A percentile compares a stretch with the other conserved stretches of the same genome.
Evolutionary conservation across 2,329 filamentous ascomycete species (phyloP).

Genomic region (Zymoseptoria crescenta): DNA sequence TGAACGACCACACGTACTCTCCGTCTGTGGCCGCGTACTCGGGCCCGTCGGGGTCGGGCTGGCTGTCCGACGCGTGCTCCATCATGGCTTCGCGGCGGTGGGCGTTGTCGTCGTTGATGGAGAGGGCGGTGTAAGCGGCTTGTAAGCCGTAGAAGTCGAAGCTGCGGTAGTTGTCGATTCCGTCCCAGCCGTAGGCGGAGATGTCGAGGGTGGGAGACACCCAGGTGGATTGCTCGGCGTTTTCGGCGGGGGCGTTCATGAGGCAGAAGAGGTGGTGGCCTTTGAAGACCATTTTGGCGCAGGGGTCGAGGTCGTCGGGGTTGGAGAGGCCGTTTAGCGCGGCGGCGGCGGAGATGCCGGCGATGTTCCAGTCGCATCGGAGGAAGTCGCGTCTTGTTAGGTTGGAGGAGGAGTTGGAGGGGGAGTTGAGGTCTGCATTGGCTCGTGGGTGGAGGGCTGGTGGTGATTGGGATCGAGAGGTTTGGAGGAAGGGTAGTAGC

Average conservation of each 20-base stretch:
- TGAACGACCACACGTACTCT: not conserved
- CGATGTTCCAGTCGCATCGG: not conserved
- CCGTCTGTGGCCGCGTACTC: not conserved
- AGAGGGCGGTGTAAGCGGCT: not conserved
- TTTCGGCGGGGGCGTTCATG: not conserved
- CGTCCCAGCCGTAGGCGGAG: not conserved
- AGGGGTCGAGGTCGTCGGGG: not conserved
- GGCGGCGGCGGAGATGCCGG: not conserved
- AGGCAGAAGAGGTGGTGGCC: not conserved
- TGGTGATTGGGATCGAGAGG: not conserved
- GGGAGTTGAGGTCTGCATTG: not conserved
- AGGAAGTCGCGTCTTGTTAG: not conserved
- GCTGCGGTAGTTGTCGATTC: not conserved
- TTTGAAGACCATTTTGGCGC: not conserved
- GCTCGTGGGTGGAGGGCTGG: not conserved
- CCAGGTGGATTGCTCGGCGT: not conserved
- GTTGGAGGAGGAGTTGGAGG: not conserved
- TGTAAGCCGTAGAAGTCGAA: not conserved
- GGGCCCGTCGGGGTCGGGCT: too few species aligned
- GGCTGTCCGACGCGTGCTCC: too few species aligned
- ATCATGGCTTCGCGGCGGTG: not conserved
- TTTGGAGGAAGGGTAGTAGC: not conserved
- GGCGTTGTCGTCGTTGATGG: not conserved
- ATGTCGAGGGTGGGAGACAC: not conserved
- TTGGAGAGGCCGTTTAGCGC: not conserved